phyloP scores from a whole-genome alignment of 2,329 filamentous ascomycete genomes.

The Chaetomium sp. region DNA sequence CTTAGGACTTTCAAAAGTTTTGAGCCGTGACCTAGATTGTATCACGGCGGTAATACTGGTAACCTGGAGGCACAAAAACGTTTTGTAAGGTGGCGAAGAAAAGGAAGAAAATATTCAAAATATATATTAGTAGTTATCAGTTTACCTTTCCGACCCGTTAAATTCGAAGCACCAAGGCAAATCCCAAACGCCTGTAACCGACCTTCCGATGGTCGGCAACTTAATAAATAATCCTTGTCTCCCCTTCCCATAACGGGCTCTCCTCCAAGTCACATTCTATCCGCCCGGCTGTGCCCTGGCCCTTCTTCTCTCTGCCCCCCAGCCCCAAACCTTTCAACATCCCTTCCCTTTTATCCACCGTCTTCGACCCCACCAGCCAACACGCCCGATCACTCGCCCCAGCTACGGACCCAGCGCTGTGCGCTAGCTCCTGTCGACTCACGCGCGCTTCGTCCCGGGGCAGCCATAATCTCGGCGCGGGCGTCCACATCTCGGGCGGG shows the following conservation, averaged over 20 bases:
- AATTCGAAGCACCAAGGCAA: too few relatives aligned
- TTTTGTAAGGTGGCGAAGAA: too few relatives aligned
- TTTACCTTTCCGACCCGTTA: too few relatives aligned
- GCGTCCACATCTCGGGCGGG: conserved; percentile 59
- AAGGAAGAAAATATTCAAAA: too few relatives aligned
- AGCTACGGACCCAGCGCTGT: conserved; percentile 59
- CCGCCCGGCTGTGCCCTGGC: neutral
- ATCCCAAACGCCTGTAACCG: too few relatives aligned
- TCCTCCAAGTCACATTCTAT: conserved; percentile 22
- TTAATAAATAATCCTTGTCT: conserved; percentile 22
- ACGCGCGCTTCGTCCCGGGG: conserved; percentile 65
- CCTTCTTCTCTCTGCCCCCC: too few relatives aligned
- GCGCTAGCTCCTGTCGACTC: conserved; percentile 62
- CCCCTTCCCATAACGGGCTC: conserved; percentile 26
- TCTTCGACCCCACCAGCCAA: conserved; percentile 35
- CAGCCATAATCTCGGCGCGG: conserved; percentile 65
- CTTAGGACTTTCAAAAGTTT: too few relatives aligned
- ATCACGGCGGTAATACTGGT: too few relatives aligned
- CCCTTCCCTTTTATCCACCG: conserved; percentile 15
- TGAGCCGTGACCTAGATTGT: too few relatives aligned
- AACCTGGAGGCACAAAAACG: too few relatives aligned
- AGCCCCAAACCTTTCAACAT: conserved; percentile 8
- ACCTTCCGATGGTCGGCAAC: too few relatives aligned
- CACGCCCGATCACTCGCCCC: conserved; percentile 65
- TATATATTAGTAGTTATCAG: too few relatives aligned